Conservation (phyloP, 2,329 filamentous ascomycete genomes). For the Sarocladium oryzae region DNA sequence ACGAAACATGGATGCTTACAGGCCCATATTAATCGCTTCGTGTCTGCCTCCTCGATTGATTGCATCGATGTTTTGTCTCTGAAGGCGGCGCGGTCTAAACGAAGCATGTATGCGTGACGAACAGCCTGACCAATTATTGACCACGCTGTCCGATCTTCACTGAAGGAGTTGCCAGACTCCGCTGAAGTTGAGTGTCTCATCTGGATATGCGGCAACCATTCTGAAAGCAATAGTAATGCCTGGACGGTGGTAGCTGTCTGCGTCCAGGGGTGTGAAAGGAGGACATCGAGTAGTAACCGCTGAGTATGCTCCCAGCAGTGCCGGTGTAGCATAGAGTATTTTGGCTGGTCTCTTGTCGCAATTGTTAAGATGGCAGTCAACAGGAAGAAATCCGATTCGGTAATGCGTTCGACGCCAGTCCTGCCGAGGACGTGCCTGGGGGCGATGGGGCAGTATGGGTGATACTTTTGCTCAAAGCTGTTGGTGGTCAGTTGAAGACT, state of each 20-base stretch:
- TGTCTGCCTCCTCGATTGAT: slow-evolving; percentile 4
- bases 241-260: slow-evolving; percentile 13
- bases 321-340: slow-evolving; percentile 10
- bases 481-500: neutral
- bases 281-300: slow-evolving; percentile 11
- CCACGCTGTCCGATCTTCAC: slow-evolving; percentile 13
- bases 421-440: slow-evolving; percentile 7
- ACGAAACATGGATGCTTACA: slow-evolving; percentile 2
- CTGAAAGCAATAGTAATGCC: slow-evolving; percentile 12
- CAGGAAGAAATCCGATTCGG: slow-evolving; percentile 8
- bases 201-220: slow-evolving; percentile 14
- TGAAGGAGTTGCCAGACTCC: slow-evolving; percentile 10
- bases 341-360: slow-evolving; percentile 8
- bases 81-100: slow-evolving; percentile 12
- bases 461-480: slow-evolving; percentile 9
- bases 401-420: slow-evolving; percentile 1
- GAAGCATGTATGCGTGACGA: slow-evolving; percentile 13
- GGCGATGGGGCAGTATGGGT: slow-evolving; percentile 10
- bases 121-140: slow-evolving; percentile 14
- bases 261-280: slow-evolving; percentile 12
- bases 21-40: slow-evolving; percentile 9
- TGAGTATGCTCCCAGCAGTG: slow-evolving; percentile 15
- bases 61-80: neutral
- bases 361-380: slow-evolving; percentile 9
- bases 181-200: slow-evolving; percentile 9